Conservation (phyloP, 768 basidiomycete genomes). For the Serendipita sp. region DNA sequence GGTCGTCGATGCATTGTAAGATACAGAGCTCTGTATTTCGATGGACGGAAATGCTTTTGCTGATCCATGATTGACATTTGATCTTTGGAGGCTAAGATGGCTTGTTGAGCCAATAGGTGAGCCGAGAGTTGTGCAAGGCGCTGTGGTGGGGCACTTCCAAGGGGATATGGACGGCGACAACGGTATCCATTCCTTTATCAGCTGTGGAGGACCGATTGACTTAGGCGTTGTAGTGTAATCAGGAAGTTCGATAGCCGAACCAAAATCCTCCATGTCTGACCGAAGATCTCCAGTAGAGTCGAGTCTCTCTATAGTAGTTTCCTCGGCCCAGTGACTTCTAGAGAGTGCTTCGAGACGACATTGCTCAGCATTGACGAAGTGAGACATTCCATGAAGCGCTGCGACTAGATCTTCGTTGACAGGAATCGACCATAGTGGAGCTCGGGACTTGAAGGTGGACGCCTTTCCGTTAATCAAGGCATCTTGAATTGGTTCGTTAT, state of each 20-base stretch:
- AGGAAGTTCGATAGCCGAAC: neutral
- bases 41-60: too few species aligned
- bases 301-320: neutral
- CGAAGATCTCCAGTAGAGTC: neutral
- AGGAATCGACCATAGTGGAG: neutral
- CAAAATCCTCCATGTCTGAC: too few species aligned
- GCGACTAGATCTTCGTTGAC: neutral
- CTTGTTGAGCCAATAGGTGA: too few species aligned
- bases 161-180: too few species aligned
- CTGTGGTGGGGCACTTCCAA: too few species aligned
- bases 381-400: neutral
- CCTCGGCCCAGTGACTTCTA: neutral
- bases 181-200: too few species aligned
- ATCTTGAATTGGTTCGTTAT: too few species aligned
- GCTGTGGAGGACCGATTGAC: neutral
- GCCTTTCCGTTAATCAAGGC: too few species aligned
- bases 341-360: neutral
- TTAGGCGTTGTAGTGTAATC: neutral
- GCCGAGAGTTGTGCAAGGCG: too few species aligned
- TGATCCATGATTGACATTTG: too few species aligned
- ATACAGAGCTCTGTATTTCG: too few species aligned
- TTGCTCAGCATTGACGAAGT: neutral
- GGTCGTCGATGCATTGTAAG: neutral
- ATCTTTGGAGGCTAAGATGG: too few species aligned
- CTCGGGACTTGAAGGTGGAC: neutral